These are phyloP conservation scores for Penicillium daleae DNA, from an alignment of 495 filamentous ascomycete species.

Conservation along the genomic window DNA sequence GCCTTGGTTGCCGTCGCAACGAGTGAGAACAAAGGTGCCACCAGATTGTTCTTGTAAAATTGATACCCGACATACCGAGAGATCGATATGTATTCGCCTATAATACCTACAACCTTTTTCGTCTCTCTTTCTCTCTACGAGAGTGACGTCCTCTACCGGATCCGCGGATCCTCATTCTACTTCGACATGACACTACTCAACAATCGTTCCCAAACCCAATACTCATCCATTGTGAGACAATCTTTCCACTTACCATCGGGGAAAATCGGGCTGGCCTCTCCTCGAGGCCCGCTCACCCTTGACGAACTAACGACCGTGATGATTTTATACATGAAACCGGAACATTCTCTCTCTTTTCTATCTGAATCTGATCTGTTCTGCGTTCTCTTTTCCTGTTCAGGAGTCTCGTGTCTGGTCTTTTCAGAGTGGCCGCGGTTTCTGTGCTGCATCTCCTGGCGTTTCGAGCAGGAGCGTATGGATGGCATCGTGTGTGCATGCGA, in stretches of 20 bases:
- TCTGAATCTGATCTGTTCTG: slow-evolving; percentile 7
- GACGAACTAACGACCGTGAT: slow-evolving; percentile 49
- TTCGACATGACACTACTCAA: background rate
- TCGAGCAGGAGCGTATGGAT: slow-evolving; percentile 32
- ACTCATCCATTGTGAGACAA: background rate
- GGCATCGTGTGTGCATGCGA: slow-evolving; percentile 41
- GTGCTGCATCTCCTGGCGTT: slow-evolving; percentile 45
- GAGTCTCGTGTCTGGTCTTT: slow-evolving; percentile 29
- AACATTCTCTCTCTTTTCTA: slow-evolving; percentile 17
- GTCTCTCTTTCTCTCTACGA: slow-evolving; percentile 9
- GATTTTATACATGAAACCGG: slow-evolving; percentile 44
- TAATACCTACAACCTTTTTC: slow-evolving; percentile 4
- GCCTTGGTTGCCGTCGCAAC: slow-evolving; percentile 90
- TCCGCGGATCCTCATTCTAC: background rate
- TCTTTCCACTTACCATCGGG: slow-evolving; percentile 1
- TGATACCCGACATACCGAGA: slow-evolving; percentile 8
- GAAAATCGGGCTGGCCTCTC: background rate
- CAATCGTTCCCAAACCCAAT: background rate
- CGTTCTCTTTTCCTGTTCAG: slow-evolving; percentile 22
- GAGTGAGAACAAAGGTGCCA: slow-evolving; percentile 69
- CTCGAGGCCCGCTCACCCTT: slow-evolving; percentile 18
- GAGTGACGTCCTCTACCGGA: background rate
- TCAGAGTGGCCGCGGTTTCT: slow-evolving; percentile 23
- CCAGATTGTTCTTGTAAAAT: slow-evolving; percentile 45
- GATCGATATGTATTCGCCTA: background rate